Evolutionary conservation across 495 filamentous ascomycete genomes (phyloP), one percentile per base, ranked within the genome.

Genomic region (Trichocladium antarcticum): DNA sequence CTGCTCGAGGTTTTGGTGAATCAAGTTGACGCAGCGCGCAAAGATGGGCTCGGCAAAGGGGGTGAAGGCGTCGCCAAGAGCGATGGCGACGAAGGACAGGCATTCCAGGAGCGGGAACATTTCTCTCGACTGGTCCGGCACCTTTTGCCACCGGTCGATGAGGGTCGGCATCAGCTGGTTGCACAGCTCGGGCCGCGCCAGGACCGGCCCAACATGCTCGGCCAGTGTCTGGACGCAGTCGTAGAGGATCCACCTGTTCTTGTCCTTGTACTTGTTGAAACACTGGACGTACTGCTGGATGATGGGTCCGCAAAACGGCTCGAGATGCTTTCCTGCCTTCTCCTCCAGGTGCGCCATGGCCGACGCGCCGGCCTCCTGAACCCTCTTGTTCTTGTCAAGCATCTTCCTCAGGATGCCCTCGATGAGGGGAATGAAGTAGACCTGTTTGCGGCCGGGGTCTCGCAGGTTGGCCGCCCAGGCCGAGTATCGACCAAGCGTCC

Each of bases 191-290:
- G 86, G 84, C 55, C 80, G 74, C 9, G 86, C 80, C 37, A 99
- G 70, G 37, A 83, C 79, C 15, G 79, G 79, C 42, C 87, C 85
- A 40, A 97, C 84, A 63, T 89, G 83, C 61, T 99, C 93, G 12
- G 92, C 92, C 34, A 99, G 71, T 0, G 93, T 97, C 67, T 99
- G 92, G 40, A 99, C 85, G 67, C 92, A 99, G 69, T 97, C 93
- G 68, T 99, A 99, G 31, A 99, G 80, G 49, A 97, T 88, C 70
- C 90, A 96, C 80, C 95, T 95, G 71, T 99, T 99, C 42, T 87
- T 81, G 63, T 97, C 90, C 73, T 99, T 96, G 77, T 97, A 99
- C 64, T 83, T 86, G 21, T 67, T 74, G 69, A 99, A 97, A 64
- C 93, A 97, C 50, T 76, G 69, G 35, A 95, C 90, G 58, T 89